A percentile compares a stretch with the other conserved stretches of the same genome.
phyloP scores from a whole-genome alignment of 2,329 filamentous ascomycete species.

The Alternaria angustiovoidea region DNA sequence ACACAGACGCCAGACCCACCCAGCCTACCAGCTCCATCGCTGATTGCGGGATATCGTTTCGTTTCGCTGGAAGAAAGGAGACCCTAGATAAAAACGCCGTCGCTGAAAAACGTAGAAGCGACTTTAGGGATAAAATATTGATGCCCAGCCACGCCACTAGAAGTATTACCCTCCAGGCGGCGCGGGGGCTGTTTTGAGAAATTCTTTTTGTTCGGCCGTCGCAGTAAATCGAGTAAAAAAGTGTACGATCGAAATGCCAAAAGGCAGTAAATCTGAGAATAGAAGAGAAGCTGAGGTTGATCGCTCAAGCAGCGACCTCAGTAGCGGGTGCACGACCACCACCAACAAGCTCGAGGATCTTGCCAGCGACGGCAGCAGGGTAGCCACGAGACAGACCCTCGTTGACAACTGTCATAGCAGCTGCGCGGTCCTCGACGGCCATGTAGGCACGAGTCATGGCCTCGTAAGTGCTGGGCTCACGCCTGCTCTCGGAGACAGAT shows the following conservation, averaged over 20 bases:
- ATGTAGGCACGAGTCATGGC: constrained; percentile 96
- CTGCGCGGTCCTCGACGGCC: constrained; percentile 78
- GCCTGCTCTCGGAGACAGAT: constrained; percentile 76
- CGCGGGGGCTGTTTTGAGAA: constrained; percentile 28
- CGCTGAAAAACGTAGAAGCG: constrained; percentile 33
- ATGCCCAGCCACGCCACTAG: constrained; percentile 32
- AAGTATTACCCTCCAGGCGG: constrained; percentile 11
- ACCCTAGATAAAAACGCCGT: constrained; percentile 31
- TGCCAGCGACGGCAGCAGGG: constrained; percentile 88
- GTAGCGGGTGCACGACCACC: constrained; percentile 40
- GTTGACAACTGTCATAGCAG: constrained; percentile 79
- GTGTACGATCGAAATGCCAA: constrained; percentile 18
- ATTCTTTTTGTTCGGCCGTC: constrained; percentile 33
- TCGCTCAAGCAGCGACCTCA: constrained; percentile 28
- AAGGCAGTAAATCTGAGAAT: constrained; percentile 15
- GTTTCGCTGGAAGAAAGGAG: constrained; percentile 1
- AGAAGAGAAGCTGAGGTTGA: constrained; percentile 2
- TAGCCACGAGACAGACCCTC: constrained; percentile 94
- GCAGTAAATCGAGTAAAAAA: constrained; percentile 16
- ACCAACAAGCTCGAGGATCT: constrained; percentile 85
- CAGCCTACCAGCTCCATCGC: constrained; percentile 17
- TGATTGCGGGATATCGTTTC: constrained; percentile 23
- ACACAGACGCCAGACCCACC: constrained; percentile 12
- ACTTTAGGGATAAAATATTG: constrained; percentile 16
- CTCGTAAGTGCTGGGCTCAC: constrained; percentile 98